A percentile compares a stretch with the other conserved stretches of the same genome.
These are phyloP conservation scores for Kwoniella newhampshirensis DNA, from an alignment of 768 basidiomycete genomes.

Conservation along the genomic window DNA sequence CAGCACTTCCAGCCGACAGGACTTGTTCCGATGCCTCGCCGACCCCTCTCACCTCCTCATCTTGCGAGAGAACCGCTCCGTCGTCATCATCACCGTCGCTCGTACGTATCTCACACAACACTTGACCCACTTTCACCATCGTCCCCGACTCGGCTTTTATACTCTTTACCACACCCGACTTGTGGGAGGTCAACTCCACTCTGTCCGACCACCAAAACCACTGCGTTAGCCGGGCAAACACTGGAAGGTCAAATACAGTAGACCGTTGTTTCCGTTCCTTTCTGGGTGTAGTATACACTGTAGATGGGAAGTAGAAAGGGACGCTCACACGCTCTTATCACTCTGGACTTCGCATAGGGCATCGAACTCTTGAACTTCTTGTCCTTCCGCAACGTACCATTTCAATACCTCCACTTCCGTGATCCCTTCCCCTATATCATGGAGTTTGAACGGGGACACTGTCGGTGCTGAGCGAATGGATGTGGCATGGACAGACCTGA, in stretches of 20 bases:
- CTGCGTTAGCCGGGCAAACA: too few species aligned
- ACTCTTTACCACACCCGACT: constrained; percentile 26
- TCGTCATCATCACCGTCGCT: constrained; percentile 9
- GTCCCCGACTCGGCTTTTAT: constrained; percentile 28
- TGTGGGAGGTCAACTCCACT: constrained; percentile 43
- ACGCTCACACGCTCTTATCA: constrained; percentile 47
- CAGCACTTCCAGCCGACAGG: too few species aligned
- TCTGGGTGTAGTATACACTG: neutral
- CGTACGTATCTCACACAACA: constrained; percentile 39
- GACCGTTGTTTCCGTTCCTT: neutral
- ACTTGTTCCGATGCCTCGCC: too few species aligned
- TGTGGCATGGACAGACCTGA: constrained; percentile 10
- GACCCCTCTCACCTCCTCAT: constrained; percentile 5
- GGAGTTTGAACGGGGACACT: constrained; percentile 42
- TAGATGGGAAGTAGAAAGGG: too few species aligned
- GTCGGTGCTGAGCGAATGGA: neutral
- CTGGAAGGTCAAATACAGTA: too few species aligned
- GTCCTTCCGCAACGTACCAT: constrained; percentile 43
- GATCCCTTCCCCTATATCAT: constrained; percentile 51
- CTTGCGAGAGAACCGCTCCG: neutral
- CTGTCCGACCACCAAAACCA: constrained; percentile 19
- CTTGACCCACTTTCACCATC: constrained; percentile 40
- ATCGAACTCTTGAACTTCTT: constrained; percentile 44
- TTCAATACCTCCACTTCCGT: constrained; percentile 46
- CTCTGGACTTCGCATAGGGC: constrained; percentile 48